These are phyloP conservation scores for Ramularia collo-cygni DNA, from an alignment of 2,329 filamentous ascomycete species.

Conservation along the genomic window DNA sequence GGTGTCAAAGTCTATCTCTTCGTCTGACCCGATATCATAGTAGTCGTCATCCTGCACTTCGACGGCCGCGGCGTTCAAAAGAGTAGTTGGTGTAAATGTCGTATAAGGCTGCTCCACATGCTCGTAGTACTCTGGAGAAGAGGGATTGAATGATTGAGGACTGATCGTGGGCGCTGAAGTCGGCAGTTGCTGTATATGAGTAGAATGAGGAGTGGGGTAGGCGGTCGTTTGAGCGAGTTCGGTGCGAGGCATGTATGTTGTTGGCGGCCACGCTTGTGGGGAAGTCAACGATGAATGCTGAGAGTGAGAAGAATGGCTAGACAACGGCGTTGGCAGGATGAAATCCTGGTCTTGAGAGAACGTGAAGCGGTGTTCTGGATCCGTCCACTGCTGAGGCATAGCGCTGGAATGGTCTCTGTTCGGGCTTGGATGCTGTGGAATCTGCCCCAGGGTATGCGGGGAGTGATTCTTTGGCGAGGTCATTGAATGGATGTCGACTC, in stretches of 20 bases:
- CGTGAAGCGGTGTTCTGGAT: background rate
- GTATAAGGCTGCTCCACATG: conserved; percentile 16
- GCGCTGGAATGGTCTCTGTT: background rate
- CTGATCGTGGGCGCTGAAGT: background rate
- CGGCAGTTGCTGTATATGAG: background rate
- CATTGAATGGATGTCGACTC: background rate
- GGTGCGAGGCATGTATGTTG: conserved; percentile 16
- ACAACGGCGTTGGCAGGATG: conserved; percentile 6
- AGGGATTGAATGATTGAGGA: background rate
- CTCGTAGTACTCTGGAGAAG: conserved; percentile 22
- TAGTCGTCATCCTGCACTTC: conserved; percentile 45
- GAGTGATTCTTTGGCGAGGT: background rate
- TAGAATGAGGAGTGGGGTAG: conserved; percentile 6
- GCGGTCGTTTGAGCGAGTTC: conserved; percentile 18
- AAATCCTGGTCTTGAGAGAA: background rate
- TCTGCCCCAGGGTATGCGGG: conserved; percentile 1
- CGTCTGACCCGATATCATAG: conserved; percentile 43
- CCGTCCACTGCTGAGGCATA: conserved; percentile 1
- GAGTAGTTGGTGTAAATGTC: conserved; percentile 19
- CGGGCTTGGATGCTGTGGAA: background rate
- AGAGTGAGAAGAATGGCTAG: conserved; percentile 5
- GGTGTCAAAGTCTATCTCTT: conserved; percentile 33
- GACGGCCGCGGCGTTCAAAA: conserved; percentile 34
- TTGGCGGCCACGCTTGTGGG: conserved; percentile 12
- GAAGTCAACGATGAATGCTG: conserved; percentile 6